These are phyloP conservation scores for Paralagenidium karlingii DNA, from an alignment of 352 stramenopile genomes.

Conservation along the genomic window DNA sequence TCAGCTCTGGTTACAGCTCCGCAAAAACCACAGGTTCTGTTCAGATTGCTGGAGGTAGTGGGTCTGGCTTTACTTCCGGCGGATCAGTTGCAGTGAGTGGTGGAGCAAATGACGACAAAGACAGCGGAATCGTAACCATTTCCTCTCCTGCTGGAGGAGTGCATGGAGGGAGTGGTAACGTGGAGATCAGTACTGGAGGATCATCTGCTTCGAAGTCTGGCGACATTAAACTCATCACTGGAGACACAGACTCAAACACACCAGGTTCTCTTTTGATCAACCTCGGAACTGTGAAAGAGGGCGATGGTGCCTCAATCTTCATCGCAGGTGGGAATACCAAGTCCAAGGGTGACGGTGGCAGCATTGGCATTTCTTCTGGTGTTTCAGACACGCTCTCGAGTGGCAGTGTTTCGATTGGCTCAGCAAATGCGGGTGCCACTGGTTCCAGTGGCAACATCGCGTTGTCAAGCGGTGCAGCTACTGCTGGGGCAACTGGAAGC, in stretches of 20 bases:
- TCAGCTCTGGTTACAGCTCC: not conserved
- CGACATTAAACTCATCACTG: constrained; percentile 1
- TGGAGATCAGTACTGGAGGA: not conserved
- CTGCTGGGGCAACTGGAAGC: constrained; percentile 8
- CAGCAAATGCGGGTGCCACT: constrained; percentile 1
- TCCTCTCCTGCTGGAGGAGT: not conserved
- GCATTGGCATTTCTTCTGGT: not conserved
- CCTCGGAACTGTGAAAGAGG: constrained; percentile 1
- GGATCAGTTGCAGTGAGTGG: not conserved
- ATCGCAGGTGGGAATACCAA: not conserved
- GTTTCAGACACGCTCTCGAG: not conserved
- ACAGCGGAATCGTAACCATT: not conserved
- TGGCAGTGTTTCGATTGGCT: not conserved
- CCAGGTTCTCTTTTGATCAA: not conserved
- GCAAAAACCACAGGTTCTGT: not conserved
- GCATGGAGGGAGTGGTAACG: not conserved
- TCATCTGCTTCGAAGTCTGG: not conserved
- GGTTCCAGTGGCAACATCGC: constrained; percentile 13
- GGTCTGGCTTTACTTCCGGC: not conserved
- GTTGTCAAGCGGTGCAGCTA: constrained; percentile 9
- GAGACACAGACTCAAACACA: not conserved
- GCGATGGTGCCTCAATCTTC: constrained; percentile 1
- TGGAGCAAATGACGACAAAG: not conserved
- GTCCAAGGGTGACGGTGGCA: not conserved
- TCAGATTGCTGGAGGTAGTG: not conserved